A percentile compares a stretch with the other conserved stretches of the same genome.
Conservation (phyloP, 2,329 filamentous ascomycete species). For the Mollisiaceae sp. region DNA sequence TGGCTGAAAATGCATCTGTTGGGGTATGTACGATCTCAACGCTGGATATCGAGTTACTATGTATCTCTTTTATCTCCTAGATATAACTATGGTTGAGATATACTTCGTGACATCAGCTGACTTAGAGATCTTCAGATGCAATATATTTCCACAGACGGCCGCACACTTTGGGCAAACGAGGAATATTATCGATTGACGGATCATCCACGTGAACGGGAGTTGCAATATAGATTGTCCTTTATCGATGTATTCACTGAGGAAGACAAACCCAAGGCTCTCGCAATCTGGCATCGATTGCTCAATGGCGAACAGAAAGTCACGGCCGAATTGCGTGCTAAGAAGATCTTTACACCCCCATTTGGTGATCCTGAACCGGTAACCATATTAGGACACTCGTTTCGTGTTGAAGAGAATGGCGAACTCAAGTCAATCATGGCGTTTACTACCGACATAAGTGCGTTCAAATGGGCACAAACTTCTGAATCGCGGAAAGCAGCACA, state of each 20-base stretch:
- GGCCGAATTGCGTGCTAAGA: slow-evolving; percentile 34
- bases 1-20: slow-evolving; percentile 40
- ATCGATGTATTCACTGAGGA: slow-evolving; percentile 35
- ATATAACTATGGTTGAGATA: neutral
- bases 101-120: neutral
- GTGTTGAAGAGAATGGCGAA: slow-evolving; percentile 33
- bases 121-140: slow-evolving; percentile 26
- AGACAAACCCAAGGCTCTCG: slow-evolving; percentile 28
- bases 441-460: slow-evolving; percentile 38
- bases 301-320: slow-evolving; percentile 33
- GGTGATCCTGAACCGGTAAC: slow-evolving; percentile 37
- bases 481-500: slow-evolving; percentile 53
- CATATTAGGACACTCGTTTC: slow-evolving; percentile 32
- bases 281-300: slow-evolving; percentile 32
- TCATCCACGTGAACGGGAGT: slow-evolving; percentile 24
- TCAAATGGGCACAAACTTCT: slow-evolving; percentile 38
- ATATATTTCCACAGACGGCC: slow-evolving; percentile 35
- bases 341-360: slow-evolving; percentile 35
- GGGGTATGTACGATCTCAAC: slow-evolving; percentile 16
- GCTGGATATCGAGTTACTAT: neutral
- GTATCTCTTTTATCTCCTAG: neutral
- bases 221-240: slow-evolving; percentile 31
- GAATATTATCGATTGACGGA: slow-evolving; percentile 37
- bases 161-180: slow-evolving; percentile 37
- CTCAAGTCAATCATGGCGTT: slow-evolving; percentile 38